Percentiles rank a stretch among this genome's conserved stretches.
Evolutionary conservation across 257 asterid species (phyloP).

Genomic region (Nicotiana attenuata): DNA sequence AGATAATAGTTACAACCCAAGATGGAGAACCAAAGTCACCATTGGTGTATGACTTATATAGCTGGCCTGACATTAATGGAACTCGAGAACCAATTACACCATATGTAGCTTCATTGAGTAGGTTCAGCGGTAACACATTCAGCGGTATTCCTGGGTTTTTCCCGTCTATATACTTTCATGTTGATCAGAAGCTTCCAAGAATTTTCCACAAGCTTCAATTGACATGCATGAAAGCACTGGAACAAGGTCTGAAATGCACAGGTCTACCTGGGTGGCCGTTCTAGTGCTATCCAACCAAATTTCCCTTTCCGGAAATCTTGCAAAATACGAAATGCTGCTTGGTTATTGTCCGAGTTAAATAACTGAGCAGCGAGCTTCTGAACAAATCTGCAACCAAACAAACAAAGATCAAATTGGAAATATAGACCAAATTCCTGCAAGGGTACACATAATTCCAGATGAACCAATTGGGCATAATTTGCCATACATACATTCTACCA

Average conservation of each 20-base stretch:
- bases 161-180: background rate
- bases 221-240: background rate
- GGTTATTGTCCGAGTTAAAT: conserved; percentile 82
- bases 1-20: background rate
- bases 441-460: background rate
- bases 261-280: conserved; percentile 65
- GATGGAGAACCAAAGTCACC: background rate
- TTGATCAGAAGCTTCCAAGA: conserved; percentile 6
- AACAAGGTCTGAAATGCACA: background rate
- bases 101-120: background rate
- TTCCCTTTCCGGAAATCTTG: conserved; percentile 88
- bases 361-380: conserved; percentile 65
- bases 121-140: background rate
- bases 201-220: background rate
- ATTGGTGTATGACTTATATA: background rate
- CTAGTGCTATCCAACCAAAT: conserved; percentile 77
- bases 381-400: conserved; percentile 54
- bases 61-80: background rate
- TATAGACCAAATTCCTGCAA: background rate
- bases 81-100: background rate
- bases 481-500: conserved; percentile 61
- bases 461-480: background rate
- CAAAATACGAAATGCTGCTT: conserved; percentile 81
- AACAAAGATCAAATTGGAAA: background rate
- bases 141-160: background rate